Base-by-base conservation (phyloP, 306 rosid species). In the Trifolium pratense region DNA sequence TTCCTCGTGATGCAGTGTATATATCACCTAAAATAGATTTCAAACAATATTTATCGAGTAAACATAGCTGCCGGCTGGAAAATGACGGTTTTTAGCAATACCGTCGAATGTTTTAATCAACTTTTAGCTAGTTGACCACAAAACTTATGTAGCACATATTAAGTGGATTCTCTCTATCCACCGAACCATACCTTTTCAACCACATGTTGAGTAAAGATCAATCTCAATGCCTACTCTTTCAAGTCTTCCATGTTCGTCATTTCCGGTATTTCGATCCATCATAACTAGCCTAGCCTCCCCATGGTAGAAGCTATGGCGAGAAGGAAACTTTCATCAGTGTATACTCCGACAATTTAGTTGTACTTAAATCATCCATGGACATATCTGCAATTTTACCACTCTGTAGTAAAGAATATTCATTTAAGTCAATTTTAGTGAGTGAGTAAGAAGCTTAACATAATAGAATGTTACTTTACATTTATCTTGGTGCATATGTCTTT, bases 321-420 rank as follows among this genome's bases (percentile, higher is more conserved):
- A 46, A 46, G 18, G 18, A 46, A 46, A 46, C 18, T 46, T 46
- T 46, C 52, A 46, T 5, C 52, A 46, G 6, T 29, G 32, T 29
- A 29, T 29, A 29, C 32, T 0, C 32, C 56, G 70, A 88, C 84
- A 77, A 73, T 55, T 81, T 56, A 56, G 51, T 80, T 78, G 84
- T 79, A 4, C 71, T 84, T 61, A 46, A 64, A 55, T 57, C 75
- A 62, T 70, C 82, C 62, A 34, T 59, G 75, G 72, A 52, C 73
- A 73, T 80, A 53, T 76, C 59, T 78, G 52, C 67, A 68, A 71
- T 71, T 79, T 67, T 76, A 56, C 36, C 18, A 13, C 46, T 48
- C 53, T 51, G 66, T 70, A 66, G 85, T 57, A 73, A 78, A 69
- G 69, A 40, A 58, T 18, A 40, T 31, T 64, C 51, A 70, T 64